phyloP scores from a whole-genome alignment of 1,284 basidiomycete genomes.

The Sanguinoderma infundibulare region DNA sequence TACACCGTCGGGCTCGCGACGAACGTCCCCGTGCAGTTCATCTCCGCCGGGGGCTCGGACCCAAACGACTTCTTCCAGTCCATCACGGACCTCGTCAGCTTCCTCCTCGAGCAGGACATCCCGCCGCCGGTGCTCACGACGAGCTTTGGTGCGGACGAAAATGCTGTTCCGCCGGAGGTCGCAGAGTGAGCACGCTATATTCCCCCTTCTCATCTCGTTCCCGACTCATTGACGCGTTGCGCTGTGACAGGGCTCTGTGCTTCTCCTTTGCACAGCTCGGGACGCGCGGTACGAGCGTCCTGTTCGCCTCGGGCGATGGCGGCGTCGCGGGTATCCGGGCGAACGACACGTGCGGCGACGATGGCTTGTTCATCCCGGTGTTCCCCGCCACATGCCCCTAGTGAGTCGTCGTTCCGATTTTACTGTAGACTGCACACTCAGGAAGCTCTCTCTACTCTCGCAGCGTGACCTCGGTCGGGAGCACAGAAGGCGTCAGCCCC shows the following conservation, averaged over 20 bases:
- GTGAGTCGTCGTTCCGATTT: conserved; percentile 10
- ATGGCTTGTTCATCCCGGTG: conserved; percentile 55
- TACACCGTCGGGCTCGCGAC: conserved; percentile 65
- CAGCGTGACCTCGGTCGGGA: conserved; percentile 63
- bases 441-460: conserved; percentile 34
- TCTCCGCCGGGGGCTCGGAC: conserved; percentile 12
- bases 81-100: conserved; percentile 35
- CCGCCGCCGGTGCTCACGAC: conserved; percentile 39
- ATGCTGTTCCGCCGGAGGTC: conserved; percentile 44
- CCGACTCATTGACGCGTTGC: not conserved
- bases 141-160: conserved; percentile 57
- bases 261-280: conserved; percentile 67
- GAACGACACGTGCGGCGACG: conserved; percentile 53
- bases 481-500: conserved; percentile 46
- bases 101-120: conserved; percentile 28
- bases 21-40: conserved; percentile 35
- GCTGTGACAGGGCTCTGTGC: conserved; percentile 45
- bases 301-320: conserved; percentile 66
- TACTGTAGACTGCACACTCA: not conserved
- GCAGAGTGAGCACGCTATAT: conserved; percentile 50
- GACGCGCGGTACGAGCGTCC: conserved; percentile 59
- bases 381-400: conserved; percentile 56
- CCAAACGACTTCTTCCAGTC: conserved; percentile 21
- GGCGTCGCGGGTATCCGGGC: conserved; percentile 62
- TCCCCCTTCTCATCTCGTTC: not conserved